Base-by-base conservation (phyloP, 768 basidiomycete genomes). In the Phaeolepiota aurea region DNA sequence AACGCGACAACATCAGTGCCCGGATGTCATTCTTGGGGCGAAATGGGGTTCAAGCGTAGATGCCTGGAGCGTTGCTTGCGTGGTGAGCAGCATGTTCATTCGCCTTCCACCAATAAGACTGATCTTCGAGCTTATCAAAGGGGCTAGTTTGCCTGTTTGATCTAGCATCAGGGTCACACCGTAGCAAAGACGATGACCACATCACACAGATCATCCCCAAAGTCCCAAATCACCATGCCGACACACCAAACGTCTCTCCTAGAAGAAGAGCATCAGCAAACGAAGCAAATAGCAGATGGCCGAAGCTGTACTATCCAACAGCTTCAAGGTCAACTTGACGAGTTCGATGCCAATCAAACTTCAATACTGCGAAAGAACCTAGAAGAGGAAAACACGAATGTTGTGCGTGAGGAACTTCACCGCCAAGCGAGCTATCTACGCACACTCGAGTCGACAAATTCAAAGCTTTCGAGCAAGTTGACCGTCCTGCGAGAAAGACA, bases 111-210 rank as follows among this genome's bases (percentile, higher is more conserved):
- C 36, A 31, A 21, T 28, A 36, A 3, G 5, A 22, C 37, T 92
- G 90, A 74, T 91, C 30, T 99, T 99, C 57, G 94, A 98, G 57
- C 77, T 98, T 31, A 78, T 98, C 48, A 90, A 87, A 0, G 94
- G 94, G 14, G 94, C 96, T 15, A 94, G n/a, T 98, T 59, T 99
- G 98, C 62, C 76, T 99, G 25, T 99, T 99, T 56, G 96, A 98
- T 56, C 94, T 94, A 0, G 91, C 91, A 15, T 87, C 88, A 1
- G 94, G 94, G 2, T 82, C 88, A 36, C 80, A 92, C 31, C 97
- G 96, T 56, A 88, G 83, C 66, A 98, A 98, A 60, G 90, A 94
- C 61, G 91, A 93, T 57, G 87, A 91, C 55, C 93, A 99, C 54
- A 89, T 98, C 45, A 94, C 96, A 2, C 96, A 99, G 66, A 89